These are phyloP conservation scores for Ganoderma sinense DNA, from an alignment of 1,284 basidiomycete genomes.

Conservation along the genomic window DNA sequence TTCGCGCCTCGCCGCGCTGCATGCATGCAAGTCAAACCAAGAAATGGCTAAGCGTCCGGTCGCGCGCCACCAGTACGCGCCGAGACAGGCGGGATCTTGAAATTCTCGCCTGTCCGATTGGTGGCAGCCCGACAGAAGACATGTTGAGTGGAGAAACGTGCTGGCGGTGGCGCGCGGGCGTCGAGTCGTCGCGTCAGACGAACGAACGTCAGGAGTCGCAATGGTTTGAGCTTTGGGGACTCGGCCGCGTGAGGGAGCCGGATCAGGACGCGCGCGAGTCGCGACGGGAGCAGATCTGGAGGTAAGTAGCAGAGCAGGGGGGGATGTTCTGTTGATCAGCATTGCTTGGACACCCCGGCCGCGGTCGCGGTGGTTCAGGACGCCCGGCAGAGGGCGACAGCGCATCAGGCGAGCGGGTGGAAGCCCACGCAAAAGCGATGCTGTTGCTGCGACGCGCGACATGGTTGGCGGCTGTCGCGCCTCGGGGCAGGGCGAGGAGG, in stretches of 20 bases:
- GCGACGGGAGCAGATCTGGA: not conserved
- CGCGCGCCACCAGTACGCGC: not conserved
- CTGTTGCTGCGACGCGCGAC: slow-evolving; percentile 11
- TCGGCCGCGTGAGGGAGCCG: not conserved
- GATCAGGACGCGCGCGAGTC: not conserved
- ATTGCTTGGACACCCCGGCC: slow-evolving; percentile 5
- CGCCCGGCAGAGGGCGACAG: slow-evolving; percentile 12
- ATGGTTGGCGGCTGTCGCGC: not conserved
- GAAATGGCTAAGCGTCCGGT: not conserved
- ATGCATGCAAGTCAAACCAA: not conserved
- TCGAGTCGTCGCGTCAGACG: not conserved
- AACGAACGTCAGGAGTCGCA: not conserved
- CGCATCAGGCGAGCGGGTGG: slow-evolving; percentile 16
- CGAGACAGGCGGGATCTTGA: not conserved
- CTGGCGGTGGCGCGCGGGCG: not conserved
- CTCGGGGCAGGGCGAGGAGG: slow-evolving; percentile 1
- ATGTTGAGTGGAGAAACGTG: not conserved
- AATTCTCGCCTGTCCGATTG: not conserved
- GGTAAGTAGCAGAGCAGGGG: not conserved
- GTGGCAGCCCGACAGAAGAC: not conserved
- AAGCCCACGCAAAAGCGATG: slow-evolving; percentile 3
- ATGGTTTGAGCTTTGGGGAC: not conserved
- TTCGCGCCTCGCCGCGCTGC: not conserved
- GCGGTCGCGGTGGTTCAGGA: slow-evolving; percentile 11
- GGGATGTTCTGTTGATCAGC: slow-evolving; percentile 4